A percentile compares a stretch with the other conserved stretches of the same genome.
Evolutionary conservation across 2,329 filamentous ascomycete genomes (phyloP).

Genomic region (Diaporthe humulicola): DNA sequence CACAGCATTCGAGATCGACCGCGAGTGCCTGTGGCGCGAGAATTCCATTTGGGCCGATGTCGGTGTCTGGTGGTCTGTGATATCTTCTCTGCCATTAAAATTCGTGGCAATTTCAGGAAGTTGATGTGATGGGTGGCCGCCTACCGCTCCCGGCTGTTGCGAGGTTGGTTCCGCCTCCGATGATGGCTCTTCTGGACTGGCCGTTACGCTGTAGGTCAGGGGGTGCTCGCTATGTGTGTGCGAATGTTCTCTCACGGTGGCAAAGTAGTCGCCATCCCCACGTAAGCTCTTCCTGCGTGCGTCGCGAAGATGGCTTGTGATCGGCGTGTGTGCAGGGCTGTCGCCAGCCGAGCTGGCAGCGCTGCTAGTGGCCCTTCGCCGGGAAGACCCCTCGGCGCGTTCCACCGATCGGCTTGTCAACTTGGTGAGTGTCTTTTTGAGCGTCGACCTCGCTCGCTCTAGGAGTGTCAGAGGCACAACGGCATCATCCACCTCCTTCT

Average conservation of each 20-base stretch:
- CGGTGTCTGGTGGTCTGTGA: constrained; percentile 48
- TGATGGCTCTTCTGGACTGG: constrained; percentile 70
- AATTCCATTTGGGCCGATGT: constrained; percentile 48
- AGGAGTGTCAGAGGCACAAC: constrained; percentile 91
- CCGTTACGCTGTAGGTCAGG: constrained; percentile 79
- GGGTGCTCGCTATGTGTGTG: constrained; percentile 74
- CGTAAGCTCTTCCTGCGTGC: constrained; percentile 67
- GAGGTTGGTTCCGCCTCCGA: constrained; percentile 50
- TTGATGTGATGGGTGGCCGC: constrained; percentile 50
- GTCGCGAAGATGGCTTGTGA: constrained; percentile 67
- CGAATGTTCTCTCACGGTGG: constrained; percentile 50
- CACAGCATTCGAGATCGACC: constrained; percentile 60
- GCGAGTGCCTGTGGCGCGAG: constrained; percentile 59
- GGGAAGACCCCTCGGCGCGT: constrained; percentile 65
- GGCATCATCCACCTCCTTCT: constrained; percentile 88
- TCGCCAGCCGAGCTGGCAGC: constrained; percentile 75
- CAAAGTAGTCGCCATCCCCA: constrained; percentile 66
- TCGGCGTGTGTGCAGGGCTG: constrained; percentile 59
- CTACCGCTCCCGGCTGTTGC: constrained; percentile 55
- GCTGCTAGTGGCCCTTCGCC: constrained; percentile 72
- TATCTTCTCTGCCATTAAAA: constrained; percentile 53
- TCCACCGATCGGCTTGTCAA: constrained; percentile 70
- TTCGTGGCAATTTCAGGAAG: constrained; percentile 51
- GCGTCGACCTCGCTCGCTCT: constrained; percentile 84
- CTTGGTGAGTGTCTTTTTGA: constrained; percentile 76